Evolutionary conservation across 2,329 filamentous ascomycete species (phyloP).

Genomic region (Aspergillus sp.): DNA sequence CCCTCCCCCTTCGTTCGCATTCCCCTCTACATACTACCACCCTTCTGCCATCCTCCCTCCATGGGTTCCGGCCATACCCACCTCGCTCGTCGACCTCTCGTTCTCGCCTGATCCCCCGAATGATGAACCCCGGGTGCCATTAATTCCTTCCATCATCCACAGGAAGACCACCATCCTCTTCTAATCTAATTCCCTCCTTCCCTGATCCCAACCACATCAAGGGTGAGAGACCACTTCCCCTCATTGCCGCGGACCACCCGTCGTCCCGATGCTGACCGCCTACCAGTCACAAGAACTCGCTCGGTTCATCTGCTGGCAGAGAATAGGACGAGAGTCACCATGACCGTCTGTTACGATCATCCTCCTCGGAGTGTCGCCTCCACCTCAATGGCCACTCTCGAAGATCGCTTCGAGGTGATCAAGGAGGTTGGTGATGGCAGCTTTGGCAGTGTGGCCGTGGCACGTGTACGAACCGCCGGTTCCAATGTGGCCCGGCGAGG

Average conservation of each 20-base stretch:
- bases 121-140: conserved; percentile 28
- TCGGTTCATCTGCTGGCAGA: conserved; percentile 42
- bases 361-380: conserved; percentile 58
- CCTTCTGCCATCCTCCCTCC: conserved; percentile 19
- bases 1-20: conserved; percentile 21
- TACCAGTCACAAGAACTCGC: conserved; percentile 20
- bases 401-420: conserved; percentile 93
- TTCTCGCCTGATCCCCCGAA: conserved; percentile 21
- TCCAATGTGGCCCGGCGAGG: conserved; percentile 83
- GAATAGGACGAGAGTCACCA: conserved; percentile 46
- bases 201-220: neutral
- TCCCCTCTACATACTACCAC: conserved; percentile 12
- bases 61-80: conserved; percentile 23
- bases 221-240: conserved; percentile 5
- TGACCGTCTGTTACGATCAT: conserved; percentile 75
- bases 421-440: conserved; percentile 99
- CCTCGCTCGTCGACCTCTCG: conserved; percentile 9
- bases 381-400: conserved; percentile 58
- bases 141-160: conserved; percentile 18
- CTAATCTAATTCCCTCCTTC: conserved; percentile 5
- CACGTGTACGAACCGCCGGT: conserved; percentile 85
- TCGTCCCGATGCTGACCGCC: conserved; percentile 4
- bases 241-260: neutral
- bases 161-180: conserved; percentile 3
- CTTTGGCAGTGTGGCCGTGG: conserved; percentile 92